Conservation (phyloP, 768 basidiomycete genomes). For the Auriculariales sp. region DNA sequence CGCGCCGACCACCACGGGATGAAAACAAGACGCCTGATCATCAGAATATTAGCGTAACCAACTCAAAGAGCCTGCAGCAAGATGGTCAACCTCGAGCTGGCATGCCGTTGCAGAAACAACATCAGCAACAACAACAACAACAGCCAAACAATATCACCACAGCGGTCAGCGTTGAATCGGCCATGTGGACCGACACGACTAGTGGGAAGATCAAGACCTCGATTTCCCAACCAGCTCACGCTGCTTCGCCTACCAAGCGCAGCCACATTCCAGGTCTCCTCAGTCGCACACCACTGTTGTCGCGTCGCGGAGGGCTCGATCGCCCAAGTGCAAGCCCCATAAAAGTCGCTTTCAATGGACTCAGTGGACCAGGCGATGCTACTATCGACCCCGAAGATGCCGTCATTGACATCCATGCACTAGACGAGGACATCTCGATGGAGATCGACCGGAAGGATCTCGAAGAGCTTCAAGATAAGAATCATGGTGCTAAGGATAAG, state of each 20-base stretch:
- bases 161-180: background rate
- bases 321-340: background rate
- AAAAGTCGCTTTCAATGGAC: background rate
- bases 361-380: background rate
- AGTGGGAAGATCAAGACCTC: background rate
- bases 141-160: background rate
- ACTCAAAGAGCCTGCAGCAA: too few species aligned
- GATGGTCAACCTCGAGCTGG: too few species aligned
- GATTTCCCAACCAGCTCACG: background rate
- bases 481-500: conserved; percentile 67
- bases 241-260: background rate
- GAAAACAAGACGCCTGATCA: too few species aligned
- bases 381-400: conserved; percentile 54
- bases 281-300: background rate
- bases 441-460: conserved; percentile 43
- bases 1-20: too few species aligned
- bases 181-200: background rate
- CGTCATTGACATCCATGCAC: conserved; percentile 57
- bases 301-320: background rate
- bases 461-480: conserved; percentile 18
- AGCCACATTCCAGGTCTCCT: background rate
- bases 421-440: conserved; percentile 37
- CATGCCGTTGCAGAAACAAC: too few species aligned
- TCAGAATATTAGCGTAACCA: too few species aligned
- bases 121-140: too few species aligned